Percentiles rank a stretch among this genome's conserved stretches.
Conservation (phyloP, 441 rosid genomes). For the Isatis lusitanica region DNA sequence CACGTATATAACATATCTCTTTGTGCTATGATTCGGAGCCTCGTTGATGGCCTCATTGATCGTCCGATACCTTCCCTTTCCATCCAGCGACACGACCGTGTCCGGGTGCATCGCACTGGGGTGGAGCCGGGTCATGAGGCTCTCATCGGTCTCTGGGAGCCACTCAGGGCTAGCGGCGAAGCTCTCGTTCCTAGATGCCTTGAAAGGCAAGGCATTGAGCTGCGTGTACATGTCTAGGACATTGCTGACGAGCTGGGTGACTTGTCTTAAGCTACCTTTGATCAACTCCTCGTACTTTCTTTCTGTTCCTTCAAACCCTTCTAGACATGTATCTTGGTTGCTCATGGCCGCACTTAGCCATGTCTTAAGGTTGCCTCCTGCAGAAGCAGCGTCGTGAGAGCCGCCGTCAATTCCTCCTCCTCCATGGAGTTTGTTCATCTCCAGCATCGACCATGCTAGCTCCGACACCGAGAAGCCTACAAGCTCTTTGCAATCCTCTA, state of each 20-base stretch:
- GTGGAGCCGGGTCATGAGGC: slow-evolving; percentile 40
- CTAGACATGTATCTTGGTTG: slow-evolving; percentile 91
- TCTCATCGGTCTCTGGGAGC: slow-evolving; percentile 64
- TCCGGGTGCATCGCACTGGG: slow-evolving; percentile 48
- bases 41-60: slow-evolving; percentile 54
- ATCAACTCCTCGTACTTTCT: slow-evolving; percentile 54
- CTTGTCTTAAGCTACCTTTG: slow-evolving; percentile 75
- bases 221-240: slow-evolving; percentile 70
- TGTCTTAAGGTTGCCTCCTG: slow-evolving; percentile 75
- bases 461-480: slow-evolving; percentile 85
- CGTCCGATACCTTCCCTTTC: slow-evolving; percentile 52
- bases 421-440: slow-evolving; percentile 65
- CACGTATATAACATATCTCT: slow-evolving; percentile 58
- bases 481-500: slow-evolving; percentile 88
- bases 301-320: slow-evolving; percentile 89
- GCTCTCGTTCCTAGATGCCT: slow-evolving; percentile 42
- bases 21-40: slow-evolving; percentile 53
- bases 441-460: slow-evolving; percentile 80
- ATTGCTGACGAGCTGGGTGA: slow-evolving; percentile 73
- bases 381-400: slow-evolving; percentile 28
- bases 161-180: slow-evolving; percentile 46
- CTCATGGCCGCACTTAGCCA: slow-evolving; percentile 95
- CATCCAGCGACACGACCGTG: slow-evolving; percentile 51
- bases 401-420: slow-evolving; percentile 32
- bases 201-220: slow-evolving; percentile 66